These are phyloP conservation scores for Kwoniella mangroviensis DNA, from an alignment of 768 basidiomycete species.

Conservation along the genomic window DNA sequence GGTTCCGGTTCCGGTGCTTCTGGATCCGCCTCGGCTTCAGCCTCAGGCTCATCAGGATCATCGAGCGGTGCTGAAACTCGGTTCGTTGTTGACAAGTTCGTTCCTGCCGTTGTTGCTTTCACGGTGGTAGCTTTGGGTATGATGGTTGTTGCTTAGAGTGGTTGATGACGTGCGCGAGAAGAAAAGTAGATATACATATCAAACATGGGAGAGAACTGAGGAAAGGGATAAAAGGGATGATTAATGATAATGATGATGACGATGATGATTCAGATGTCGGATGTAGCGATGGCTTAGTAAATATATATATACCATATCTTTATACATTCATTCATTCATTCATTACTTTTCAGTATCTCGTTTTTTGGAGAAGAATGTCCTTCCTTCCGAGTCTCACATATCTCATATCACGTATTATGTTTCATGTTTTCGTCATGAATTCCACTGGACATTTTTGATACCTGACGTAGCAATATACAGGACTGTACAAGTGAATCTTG, in stretches of 20 bases:
- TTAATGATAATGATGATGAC: constrained; percentile 1
- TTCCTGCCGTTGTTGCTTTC: constrained; percentile 20
- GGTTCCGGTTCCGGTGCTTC: constrained; percentile 15
- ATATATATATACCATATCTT: background rate
- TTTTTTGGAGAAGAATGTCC: background rate
- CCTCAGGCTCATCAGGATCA: constrained; percentile 3
- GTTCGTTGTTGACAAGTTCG: constrained; percentile 12
- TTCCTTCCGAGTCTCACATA: background rate
- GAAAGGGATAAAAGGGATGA: background rate
- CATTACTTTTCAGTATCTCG: background rate
- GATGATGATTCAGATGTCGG: background rate
- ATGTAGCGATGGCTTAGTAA: background rate
- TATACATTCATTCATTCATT: background rate
- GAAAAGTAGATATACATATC: background rate
- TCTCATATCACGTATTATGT: background rate
- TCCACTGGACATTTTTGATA: background rate
- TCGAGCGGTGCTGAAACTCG: constrained; percentile 7
- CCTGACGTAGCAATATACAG: background rate
- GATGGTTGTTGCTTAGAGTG: constrained; percentile 14
- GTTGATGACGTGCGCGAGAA: background rate
- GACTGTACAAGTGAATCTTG: too few species aligned
- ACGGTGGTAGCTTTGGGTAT: constrained; percentile 22
- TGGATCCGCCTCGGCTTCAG: constrained; percentile 14
- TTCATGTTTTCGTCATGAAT: background rate
- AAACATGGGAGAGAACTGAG: background rate